Conservation (phyloP, 805 yeast species). For the Teunomyces barrocoloradensis region DNA sequence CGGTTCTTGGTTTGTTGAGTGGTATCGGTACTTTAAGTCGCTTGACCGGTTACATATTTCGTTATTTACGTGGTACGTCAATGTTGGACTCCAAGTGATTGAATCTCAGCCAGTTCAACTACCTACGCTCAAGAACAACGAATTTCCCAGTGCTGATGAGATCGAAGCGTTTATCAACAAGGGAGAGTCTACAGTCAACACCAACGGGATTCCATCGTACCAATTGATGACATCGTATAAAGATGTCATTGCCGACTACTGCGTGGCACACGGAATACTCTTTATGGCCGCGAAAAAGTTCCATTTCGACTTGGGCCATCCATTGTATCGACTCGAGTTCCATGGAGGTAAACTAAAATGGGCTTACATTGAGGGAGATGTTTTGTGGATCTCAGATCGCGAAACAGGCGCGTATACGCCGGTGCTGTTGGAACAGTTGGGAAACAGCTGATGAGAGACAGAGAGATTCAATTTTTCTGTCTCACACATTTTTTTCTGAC, state of each 20-base stretch:
- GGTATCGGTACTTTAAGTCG: background rate
- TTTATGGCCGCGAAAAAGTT: slow-evolving; percentile 33
- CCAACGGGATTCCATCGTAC: slow-evolving; percentile 41
- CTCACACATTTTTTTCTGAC: background rate
- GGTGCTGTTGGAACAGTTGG: slow-evolving; percentile 13
- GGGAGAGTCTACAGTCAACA: slow-evolving; percentile 10
- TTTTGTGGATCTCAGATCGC: slow-evolving; percentile 48
- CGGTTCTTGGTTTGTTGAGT: background rate
- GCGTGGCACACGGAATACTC: slow-evolving; percentile 48
- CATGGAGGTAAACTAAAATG: slow-evolving; percentile 31
- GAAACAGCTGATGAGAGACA: background rate
- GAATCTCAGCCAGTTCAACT: slow-evolving; percentile 5
- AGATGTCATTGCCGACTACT: slow-evolving; percentile 64
- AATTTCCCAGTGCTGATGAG: background rate
- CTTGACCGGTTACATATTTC: background rate
- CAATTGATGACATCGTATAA: slow-evolving; percentile 50
- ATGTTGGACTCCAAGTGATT: slow-evolving; percentile 12
- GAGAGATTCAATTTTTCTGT: background rate
- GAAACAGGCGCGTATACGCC: slow-evolving; percentile 40
- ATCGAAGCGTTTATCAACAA: background rate
- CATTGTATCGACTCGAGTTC: slow-evolving; percentile 41
- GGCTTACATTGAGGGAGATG: slow-evolving; percentile 62
- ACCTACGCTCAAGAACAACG: slow-evolving; percentile 12
- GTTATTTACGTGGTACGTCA: slow-evolving; percentile 19
- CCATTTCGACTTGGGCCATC: slow-evolving; percentile 39